A percentile compares a stretch with the other conserved stretches of the same genome.
Conservation (phyloP, 441 rosid genomes). For the Adansonia gregorii region DNA sequence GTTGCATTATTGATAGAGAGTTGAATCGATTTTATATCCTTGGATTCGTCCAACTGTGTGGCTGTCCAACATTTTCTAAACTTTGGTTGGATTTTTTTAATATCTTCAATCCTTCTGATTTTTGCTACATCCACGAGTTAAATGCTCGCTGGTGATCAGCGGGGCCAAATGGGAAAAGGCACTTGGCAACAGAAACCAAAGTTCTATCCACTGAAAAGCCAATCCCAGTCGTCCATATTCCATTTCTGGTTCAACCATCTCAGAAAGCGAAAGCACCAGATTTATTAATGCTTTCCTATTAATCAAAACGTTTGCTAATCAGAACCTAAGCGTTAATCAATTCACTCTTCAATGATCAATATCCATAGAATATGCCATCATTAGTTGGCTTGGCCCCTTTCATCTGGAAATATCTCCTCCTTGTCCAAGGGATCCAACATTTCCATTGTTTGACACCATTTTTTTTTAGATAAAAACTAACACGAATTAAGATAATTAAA, state of each 20-base stretch:
- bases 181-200: neutral
- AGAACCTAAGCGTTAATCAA: neutral
- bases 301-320: neutral
- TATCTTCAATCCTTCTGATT: neutral
- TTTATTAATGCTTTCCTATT: neutral
- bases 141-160: neutral
- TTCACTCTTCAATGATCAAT: neutral
- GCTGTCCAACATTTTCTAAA: slow-evolving; percentile 15
- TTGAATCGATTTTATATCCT: neutral
- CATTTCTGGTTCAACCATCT: slow-evolving; percentile 15
- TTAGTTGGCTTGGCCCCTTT: neutral
- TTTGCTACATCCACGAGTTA: neutral
- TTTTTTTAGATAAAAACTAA: neutral
- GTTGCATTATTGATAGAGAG: slow-evolving; percentile 30
- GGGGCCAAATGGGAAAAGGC: neutral
- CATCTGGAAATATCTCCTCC: neutral
- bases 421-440: neutral
- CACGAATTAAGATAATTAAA: neutral
- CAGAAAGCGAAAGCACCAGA: neutral
- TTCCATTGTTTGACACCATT: neutral
- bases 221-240: neutral
- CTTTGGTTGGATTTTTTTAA: neutral
- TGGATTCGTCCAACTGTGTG: slow-evolving; percentile 37
- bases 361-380: neutral
- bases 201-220: neutral